Percentiles rank a stretch among this genome's conserved stretches.
Conservation (phyloP, 2,329 filamentous ascomycete species). For the Penicillium vulpinum region DNA sequence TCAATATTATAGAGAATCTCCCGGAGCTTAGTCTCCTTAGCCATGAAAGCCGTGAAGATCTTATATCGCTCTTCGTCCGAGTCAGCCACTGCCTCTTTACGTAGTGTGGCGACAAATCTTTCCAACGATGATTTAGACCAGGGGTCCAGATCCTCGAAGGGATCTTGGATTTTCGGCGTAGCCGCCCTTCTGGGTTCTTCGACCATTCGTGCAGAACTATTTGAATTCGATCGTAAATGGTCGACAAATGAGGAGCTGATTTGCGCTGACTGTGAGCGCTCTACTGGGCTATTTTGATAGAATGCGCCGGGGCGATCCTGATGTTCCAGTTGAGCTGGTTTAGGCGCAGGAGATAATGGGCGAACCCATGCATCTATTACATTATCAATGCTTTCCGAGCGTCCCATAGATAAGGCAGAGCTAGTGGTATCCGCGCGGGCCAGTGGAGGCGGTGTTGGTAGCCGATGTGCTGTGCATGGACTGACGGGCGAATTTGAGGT, state of each 20-base stretch:
- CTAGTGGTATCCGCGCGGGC: slow-evolving; percentile 32
- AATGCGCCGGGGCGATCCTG: slow-evolving; percentile 12
- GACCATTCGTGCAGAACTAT: slow-evolving; percentile 5
- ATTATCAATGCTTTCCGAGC: slow-evolving; percentile 43
- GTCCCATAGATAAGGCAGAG: slow-evolving; percentile 29
- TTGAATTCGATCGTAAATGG: slow-evolving; percentile 5
- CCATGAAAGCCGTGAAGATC: slow-evolving; percentile 53
- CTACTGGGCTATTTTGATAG: slow-evolving; percentile 14
- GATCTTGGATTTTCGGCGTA: slow-evolving; percentile 37
- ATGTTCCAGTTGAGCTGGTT: slow-evolving; percentile 13
- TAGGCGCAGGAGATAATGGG: slow-evolving; percentile 31
- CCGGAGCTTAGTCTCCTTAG: slow-evolving; percentile 50
- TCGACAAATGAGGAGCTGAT: background rate
- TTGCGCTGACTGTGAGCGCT: slow-evolving; percentile 13
- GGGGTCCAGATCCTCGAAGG: slow-evolving; percentile 55
- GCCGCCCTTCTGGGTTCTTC: slow-evolving; percentile 9
- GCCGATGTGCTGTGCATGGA: slow-evolving; percentile 17
- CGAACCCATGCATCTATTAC: slow-evolving; percentile 48
- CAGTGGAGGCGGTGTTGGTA: slow-evolving; percentile 16
- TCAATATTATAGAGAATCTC: slow-evolving; percentile 53
- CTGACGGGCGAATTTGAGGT: slow-evolving; percentile 26
- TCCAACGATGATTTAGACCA: slow-evolving; percentile 59
- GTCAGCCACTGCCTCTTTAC: slow-evolving; percentile 50
- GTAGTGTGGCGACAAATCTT: slow-evolving; percentile 56
- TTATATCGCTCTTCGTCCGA: slow-evolving; percentile 55